phyloP scores from a whole-genome alignment of 139 green algal genomes.

The Chlorella sorokiniana region DNA sequence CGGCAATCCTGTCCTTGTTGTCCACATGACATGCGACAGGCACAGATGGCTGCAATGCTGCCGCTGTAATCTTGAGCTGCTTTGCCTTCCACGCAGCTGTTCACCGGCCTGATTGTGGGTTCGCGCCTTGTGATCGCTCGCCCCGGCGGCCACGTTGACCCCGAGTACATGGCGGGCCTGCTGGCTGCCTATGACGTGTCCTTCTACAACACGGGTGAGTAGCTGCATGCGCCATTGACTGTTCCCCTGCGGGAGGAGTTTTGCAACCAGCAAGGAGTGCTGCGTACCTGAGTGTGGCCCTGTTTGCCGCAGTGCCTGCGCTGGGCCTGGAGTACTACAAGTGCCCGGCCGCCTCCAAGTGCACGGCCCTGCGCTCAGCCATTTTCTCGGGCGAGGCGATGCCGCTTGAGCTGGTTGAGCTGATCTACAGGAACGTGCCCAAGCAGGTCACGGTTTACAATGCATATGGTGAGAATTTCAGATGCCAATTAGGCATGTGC shows the following conservation, averaged over 20 bases:
- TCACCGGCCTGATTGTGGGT: not conserved
- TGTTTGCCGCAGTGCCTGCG: not conserved
- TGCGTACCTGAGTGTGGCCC: no score
- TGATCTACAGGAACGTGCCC: not conserved
- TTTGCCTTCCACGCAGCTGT: not conserved
- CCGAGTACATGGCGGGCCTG: slow-evolving; percentile 16
- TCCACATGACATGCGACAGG: no score
- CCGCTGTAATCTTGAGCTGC: no score
- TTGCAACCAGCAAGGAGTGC: no score
- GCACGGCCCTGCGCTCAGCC: not conserved
- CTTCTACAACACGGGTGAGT: not conserved
- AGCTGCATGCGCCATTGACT: slow-evolving; percentile 2
- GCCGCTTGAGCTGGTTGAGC: not conserved
- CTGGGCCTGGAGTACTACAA: not conserved
- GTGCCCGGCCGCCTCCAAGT: not conserved
- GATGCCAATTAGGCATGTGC: not conserved
- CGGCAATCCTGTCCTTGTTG: not conserved
- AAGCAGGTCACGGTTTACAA: slow-evolving; percentile 31
- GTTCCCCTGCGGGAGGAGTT: slow-evolving; percentile 20
- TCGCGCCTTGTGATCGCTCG: slow-evolving; percentile 28
- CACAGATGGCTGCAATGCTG: no score
- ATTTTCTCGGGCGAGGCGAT: not conserved
- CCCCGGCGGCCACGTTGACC: slow-evolving; percentile 39
- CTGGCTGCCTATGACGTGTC: slow-evolving; percentile 19
- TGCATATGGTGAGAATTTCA: slow-evolving; percentile 29